phyloP scores from a whole-genome alignment of 805 yeast genomes.

The Ogataea ganodermae region DNA sequence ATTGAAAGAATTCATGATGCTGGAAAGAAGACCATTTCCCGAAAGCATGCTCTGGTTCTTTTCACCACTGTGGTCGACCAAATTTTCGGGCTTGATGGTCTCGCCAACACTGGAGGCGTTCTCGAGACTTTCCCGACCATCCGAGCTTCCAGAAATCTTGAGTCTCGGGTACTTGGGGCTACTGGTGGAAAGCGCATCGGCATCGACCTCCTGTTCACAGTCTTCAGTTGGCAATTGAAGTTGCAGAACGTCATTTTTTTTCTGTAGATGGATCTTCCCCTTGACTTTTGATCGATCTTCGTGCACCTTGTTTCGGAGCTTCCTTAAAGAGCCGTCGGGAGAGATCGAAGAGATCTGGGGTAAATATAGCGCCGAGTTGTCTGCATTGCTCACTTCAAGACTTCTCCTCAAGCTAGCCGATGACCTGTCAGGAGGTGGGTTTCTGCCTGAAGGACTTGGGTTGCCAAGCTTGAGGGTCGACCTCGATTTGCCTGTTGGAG shows the following conservation, averaged over 20 bases:
- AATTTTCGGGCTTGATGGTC: constrained; percentile 1
- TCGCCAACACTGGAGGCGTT: constrained; percentile 4
- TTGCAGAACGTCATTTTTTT: neutral
- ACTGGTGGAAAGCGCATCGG: neutral
- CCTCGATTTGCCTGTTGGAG: constrained; percentile 2
- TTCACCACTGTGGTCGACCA: neutral
- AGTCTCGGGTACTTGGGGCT: neutral
- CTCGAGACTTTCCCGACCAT: neutral
- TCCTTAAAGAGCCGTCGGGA: constrained; percentile 8
- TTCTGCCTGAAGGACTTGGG: neutral
- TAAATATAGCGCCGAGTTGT: constrained; percentile 4
- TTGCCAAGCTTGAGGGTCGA: constrained; percentile 4
- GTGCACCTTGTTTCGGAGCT: constrained; percentile 4
- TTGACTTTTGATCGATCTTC: constrained; percentile 7
- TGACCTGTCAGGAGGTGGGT: neutral
- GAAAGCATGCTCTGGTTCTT: constrained; percentile 1
- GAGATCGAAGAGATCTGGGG: constrained; percentile 15
- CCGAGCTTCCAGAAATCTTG: neutral
- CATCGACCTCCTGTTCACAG: constrained; percentile 5
- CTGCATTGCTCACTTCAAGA: neutral
- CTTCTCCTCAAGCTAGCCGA: neutral
- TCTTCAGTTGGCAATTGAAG: neutral
- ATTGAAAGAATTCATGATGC: constrained; percentile 31
- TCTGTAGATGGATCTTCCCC: neutral
- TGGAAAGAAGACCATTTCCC: constrained; percentile 29